Base-by-base conservation (phyloP, 768 basidiomycete genomes). In the Mycena albidolilacea region DNA sequence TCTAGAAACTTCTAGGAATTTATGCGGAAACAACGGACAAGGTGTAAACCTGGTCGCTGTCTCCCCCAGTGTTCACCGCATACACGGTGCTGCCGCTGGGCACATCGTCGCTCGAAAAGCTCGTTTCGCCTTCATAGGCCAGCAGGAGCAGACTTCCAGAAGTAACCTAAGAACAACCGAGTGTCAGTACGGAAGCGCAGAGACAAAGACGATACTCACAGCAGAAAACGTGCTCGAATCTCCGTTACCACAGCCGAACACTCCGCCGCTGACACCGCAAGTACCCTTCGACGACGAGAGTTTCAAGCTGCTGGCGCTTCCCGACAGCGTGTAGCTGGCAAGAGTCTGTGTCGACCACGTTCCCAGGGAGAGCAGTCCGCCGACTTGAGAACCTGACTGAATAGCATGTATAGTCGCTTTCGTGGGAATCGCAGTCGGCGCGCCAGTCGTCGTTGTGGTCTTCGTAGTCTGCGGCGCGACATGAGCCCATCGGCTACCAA, bases 51-150 rank as follows among this genome's bases (percentile, higher is more conserved):
- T 84, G 76, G 3, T 78, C 60, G 63, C 82, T 80, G 59, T 77
- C 79, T 39, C 79, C 76, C 12, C 84, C 85, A 5, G 83, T 81
- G 74, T 79, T 85, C 12, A 88, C 85, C 10, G 81, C 71, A 73
- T 79, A 84, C 7, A 84, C 85, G 0, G 85, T 85, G 10, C 78
- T 78, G 9, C 90, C 90, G 77, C 87, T 90, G n/a, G 90, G 90
- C 46, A 82, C 78, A 3, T 81, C 84, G 70, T 86, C 85, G 74
- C 88, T 89, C 39, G 87, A 84, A 79, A 87, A 92, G 12, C 82
- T 69, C 7, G 88, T 87, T 19, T 86, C 87, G 10, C 88, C 90
- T 3, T 81, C 79, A 71, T 82, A 89, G 35, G 90, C 86, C 50
- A 91, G 80, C 7, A 90, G 83, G 35, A 89, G 75, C 67, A 82